These are phyloP conservation scores for Ustilago lituana DNA, from an alignment of 1,284 basidiomycete species.

Conservation along the genomic window DNA sequence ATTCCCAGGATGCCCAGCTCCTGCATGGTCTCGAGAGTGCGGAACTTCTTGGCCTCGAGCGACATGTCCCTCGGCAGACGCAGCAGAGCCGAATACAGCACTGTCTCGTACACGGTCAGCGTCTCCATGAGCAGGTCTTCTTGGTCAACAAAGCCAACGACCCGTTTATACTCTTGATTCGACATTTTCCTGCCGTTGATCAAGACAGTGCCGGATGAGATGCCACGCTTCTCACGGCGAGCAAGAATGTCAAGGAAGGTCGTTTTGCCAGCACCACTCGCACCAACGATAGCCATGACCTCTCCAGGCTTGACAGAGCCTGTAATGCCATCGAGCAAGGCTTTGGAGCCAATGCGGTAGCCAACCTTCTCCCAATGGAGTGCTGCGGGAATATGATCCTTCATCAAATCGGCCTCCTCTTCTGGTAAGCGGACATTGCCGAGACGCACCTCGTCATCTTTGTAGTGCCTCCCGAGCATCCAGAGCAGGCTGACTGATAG, in stretches of 20 bases:
- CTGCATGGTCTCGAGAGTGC: slow-evolving; percentile 93
- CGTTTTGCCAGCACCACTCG: slow-evolving; percentile 95
- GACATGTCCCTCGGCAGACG: slow-evolving; percentile 93
- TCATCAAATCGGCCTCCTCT: slow-evolving; percentile 84
- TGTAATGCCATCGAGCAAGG: slow-evolving; percentile 81
- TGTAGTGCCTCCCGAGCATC: slow-evolving; percentile 48
- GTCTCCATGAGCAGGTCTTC: slow-evolving; percentile 97
- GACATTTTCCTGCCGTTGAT: slow-evolving; percentile 85
- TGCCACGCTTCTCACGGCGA: slow-evolving; percentile 83
- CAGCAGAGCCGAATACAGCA: slow-evolving; percentile 89
- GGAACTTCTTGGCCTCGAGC: slow-evolving; percentile 87
- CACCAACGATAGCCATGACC: slow-evolving; percentile 91
- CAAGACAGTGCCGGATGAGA: slow-evolving; percentile 78
- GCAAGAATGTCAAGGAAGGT: slow-evolving; percentile 96
- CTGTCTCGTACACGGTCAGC: slow-evolving; percentile 95
- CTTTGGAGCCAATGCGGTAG: slow-evolving; percentile 73
- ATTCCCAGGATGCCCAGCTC: slow-evolving; percentile 93
- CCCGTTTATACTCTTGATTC: slow-evolving; percentile 80
- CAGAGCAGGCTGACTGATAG: slow-evolving; percentile 68
- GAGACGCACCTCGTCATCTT: slow-evolving; percentile 45
- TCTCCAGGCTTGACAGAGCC: slow-evolving; percentile 93
- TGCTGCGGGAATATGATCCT: slow-evolving; percentile 89
- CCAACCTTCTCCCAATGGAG: slow-evolving; percentile 86
- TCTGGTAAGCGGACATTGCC: slow-evolving; percentile 68
- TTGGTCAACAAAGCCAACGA: slow-evolving; percentile 95